A percentile compares a stretch with the other conserved stretches of the same genome.
phyloP scores from a whole-genome alignment of 768 basidiomycete species.

The Lactarius quietus region DNA sequence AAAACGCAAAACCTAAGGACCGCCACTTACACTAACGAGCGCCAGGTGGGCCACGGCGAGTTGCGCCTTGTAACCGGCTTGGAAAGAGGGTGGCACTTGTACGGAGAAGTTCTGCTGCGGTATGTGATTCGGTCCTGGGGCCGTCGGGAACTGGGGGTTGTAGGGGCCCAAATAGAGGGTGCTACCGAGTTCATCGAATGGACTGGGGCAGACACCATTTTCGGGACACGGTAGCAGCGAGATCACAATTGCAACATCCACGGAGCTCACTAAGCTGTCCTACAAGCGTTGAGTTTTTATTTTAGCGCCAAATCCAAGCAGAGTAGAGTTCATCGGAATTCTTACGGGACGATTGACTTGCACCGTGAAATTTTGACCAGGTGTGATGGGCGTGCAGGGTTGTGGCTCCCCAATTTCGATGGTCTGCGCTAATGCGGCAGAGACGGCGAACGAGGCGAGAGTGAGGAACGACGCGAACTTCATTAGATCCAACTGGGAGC shows the following conservation, averaged over 20 bases:
- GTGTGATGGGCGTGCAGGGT: conserved; percentile 25
- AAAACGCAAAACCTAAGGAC: not conserved
- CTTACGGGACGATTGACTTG: conserved; percentile 36
- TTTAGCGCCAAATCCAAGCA: not conserved
- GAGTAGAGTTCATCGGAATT: not conserved
- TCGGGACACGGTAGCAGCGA: conserved; percentile 30
- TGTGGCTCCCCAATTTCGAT: conserved; percentile 34
- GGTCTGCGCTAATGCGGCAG: conserved; percentile 31
- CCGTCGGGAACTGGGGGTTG: conserved; percentile 29
- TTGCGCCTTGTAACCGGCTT: not conserved
- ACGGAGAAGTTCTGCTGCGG: conserved; percentile 34
- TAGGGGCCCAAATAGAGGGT: conserved; percentile 34
- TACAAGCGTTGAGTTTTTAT: conserved; percentile 9
- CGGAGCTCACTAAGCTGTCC: conserved; percentile 33
- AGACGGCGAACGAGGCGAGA: conserved; percentile 26
- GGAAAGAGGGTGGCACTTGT: conserved; percentile 22
- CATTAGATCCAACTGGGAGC: conserved; percentile 9
- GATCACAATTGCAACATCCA: conserved; percentile 37
- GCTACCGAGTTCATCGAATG: conserved; percentile 29
- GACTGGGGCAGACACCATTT: conserved; percentile 25
- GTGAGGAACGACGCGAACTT: conserved; percentile 24
- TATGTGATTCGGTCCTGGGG: conserved; percentile 13
- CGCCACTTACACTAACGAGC: conserved; percentile 19
- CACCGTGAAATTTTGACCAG: conserved; percentile 34
- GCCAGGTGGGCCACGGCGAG: conserved; percentile 16